phyloP scores from a whole-genome alignment of 352 stramenopile genomes.

The Pythium monospermum region DNA sequence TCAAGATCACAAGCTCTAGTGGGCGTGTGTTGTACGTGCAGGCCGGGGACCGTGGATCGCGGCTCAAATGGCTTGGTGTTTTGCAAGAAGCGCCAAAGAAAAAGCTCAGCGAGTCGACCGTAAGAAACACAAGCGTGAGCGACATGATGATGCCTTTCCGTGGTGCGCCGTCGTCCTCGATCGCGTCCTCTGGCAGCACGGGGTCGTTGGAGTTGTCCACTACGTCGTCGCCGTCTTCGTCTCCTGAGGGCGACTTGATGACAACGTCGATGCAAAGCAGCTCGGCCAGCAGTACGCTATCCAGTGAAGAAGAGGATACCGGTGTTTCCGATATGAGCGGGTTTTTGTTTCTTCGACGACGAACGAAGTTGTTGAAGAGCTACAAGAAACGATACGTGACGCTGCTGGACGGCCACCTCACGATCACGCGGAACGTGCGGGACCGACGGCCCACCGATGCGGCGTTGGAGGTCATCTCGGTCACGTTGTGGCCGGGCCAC shows the following conservation, averaged over 20 bases:
- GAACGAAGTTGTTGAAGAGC: constrained; percentile 19
- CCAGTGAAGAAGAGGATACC: constrained; percentile 19
- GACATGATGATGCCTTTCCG: too few relatives aligned
- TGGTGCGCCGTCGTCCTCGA: background rate
- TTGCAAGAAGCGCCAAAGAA: constrained; percentile 40
- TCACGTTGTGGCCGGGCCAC: constrained; percentile 33
- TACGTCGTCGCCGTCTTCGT: constrained; percentile 18
- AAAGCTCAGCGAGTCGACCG: constrained; percentile 21
- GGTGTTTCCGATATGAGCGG: constrained; percentile 36
- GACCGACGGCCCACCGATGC: constrained; percentile 33
- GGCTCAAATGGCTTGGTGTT: constrained; percentile 50
- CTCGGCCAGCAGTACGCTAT: constrained; percentile 27
- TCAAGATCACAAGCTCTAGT: constrained; percentile 56
- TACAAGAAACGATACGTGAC: constrained; percentile 60
- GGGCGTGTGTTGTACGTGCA: constrained; percentile 56
- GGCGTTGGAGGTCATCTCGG: constrained; percentile 42
- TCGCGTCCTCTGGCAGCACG: background rate
- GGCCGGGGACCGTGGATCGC: constrained; percentile 38
- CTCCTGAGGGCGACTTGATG: too few relatives aligned
- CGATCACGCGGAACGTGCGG: constrained; percentile 28
- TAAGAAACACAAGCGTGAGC: constrained; percentile 40
- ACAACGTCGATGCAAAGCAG: too few relatives aligned
- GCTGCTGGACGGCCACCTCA: constrained; percentile 40
- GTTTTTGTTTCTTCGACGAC: constrained; percentile 37
- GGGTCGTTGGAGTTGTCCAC: background rate